Evolutionary conservation across 202 grass and related monocot species (phyloP).

Genomic region (Schoenoplectus tabernaemontani): DNA sequence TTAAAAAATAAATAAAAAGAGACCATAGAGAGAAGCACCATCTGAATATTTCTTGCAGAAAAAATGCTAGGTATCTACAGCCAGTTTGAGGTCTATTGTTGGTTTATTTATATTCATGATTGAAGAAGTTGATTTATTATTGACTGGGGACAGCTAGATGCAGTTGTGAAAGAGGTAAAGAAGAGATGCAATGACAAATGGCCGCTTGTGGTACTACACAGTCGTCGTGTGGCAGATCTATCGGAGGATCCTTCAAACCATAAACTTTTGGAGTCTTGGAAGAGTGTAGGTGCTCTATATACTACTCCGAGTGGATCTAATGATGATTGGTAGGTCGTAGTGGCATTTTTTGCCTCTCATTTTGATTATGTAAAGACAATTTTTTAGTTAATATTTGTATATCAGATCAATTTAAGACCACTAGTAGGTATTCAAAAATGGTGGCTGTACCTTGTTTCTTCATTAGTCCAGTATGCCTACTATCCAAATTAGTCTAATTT

Average conservation of each 20-base stretch:
- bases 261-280: conserved; percentile 69
- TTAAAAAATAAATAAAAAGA: neutral
- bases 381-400: neutral
- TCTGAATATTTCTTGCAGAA: neutral
- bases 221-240: conserved; percentile 50
- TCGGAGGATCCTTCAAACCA: conserved; percentile 60
- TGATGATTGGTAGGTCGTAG: conserved; percentile 61
- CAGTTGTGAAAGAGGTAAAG: conserved; percentile 58
- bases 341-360: neutral
- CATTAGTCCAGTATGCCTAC: neutral
- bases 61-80: neutral
- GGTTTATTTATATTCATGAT: neutral
- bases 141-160: conserved; percentile 75
- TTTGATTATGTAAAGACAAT: neutral
- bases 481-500: neutral
- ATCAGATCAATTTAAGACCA: neutral
- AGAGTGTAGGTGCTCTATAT: conserved; percentile 54
- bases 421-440: neutral
- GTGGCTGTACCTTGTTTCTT: neutral
- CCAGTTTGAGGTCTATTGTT: neutral
- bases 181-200: conserved; percentile 52
- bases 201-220: conserved; percentile 80
- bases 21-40: neutral
- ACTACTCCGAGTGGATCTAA: conserved; percentile 86
- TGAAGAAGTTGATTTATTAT: conserved; percentile 10